Base-by-base conservation (phyloP, 257 asterid genomes). In the Handroanthus guayacan region DNA sequence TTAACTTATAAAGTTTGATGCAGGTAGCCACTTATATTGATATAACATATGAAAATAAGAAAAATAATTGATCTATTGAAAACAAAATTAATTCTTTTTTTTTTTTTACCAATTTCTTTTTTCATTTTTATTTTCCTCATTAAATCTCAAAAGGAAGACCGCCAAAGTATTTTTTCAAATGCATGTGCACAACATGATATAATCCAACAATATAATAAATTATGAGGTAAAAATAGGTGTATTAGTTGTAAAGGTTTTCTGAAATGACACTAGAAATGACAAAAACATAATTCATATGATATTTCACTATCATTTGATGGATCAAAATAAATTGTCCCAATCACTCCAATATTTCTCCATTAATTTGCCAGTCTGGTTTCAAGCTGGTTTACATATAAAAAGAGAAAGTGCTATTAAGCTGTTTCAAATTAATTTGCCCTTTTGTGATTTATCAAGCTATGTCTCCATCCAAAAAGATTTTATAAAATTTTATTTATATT, bases 301-400 rank as follows among this genome's bases (percentile, higher is more conserved):
- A 58, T 58, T 58, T 58, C 65, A 58, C 39, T 58, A 31, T 58
- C 41, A 58, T 56, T 6, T 56, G 62, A 56, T 5, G 1, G 18
- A 55, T 16, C 25, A 56, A 6, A 56, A n/a, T 20, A 69, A 38
- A 56, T 39, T 66, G 67, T 56, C 76, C 75, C 52, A 5, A 4
- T 6, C 14, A 1, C 74, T 31, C 74, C 61, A 48, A 45, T 25
- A 25, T 25, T 25, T 25, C 31, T 25, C 31, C 31, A 25, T 25
- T 25, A 25, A 25, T 25, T 25, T 25, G 31, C 31, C 31, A 25
- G 31, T 25, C 31, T 25, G 31, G 31, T 25, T 25, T 25, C 0
- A 25, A 25, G 31, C 31, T 25, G 31, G 31, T 25, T 25, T 25
- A 25, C 31, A 25, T 25, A 25, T 25, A 25, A 25, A 25, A 25